Evolutionary conservation across 176 grass and related monocot genomes (phyloP).

Genomic region (Avena insularis): DNA sequence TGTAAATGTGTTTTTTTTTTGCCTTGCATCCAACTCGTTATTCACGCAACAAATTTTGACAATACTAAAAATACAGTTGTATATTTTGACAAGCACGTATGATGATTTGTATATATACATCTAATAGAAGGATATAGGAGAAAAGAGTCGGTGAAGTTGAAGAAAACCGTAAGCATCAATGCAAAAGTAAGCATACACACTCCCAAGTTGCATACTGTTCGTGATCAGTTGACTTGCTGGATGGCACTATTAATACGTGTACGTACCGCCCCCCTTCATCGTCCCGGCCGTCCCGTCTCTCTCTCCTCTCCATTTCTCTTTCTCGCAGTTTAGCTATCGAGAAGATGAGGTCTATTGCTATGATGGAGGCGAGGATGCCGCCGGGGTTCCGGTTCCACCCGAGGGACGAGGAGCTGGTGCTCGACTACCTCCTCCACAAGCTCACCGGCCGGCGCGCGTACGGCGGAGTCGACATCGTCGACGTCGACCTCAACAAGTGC

Average conservation of each 20-base stretch:
- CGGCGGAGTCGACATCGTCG: conserved; percentile 55
- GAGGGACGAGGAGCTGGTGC: conserved; percentile 77
- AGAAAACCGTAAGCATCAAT: conserved; percentile 20
- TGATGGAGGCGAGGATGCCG: conserved; percentile 81
- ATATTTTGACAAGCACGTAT: neutral
- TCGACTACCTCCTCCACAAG: conserved; percentile 75
- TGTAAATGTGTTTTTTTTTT: neutral
- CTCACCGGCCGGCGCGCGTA: conserved; percentile 38
- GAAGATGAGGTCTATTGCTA: conserved; percentile 70
- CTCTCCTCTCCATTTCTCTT: neutral
- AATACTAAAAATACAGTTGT: neutral
- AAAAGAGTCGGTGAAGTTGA: neutral
- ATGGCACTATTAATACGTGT: conserved; percentile 34
- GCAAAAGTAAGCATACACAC: neutral
- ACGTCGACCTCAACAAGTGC: conserved; percentile 87
- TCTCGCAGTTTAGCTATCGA: neutral
- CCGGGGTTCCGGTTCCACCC: conserved; percentile 98
- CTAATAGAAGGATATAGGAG: neutral
- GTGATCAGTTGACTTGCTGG: neutral
- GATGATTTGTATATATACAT: neutral
- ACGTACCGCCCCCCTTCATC: conserved; percentile 7
- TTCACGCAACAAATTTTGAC: neutral
- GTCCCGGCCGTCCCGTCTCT: neutral
- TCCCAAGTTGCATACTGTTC: neutral
- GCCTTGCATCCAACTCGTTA: neutral